phyloP scores from a whole-genome alignment of 768 basidiomycete species.

The Atractiella rhizophila region DNA sequence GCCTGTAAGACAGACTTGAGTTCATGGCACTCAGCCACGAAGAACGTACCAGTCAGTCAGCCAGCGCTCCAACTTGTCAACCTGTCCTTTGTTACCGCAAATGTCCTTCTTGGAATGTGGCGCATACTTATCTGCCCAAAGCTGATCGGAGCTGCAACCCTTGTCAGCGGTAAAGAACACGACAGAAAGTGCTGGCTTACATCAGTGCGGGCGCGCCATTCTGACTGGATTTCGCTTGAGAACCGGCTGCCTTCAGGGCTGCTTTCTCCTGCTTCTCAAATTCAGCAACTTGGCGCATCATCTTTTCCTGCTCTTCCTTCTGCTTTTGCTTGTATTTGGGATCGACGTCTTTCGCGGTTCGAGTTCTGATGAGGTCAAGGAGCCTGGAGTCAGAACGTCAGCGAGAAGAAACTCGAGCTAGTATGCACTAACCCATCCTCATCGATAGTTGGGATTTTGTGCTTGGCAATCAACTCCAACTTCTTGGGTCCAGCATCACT shows the following conservation, averaged over 20 bases:
- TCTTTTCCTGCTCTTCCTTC: constrained; percentile 53
- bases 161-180: constrained; percentile 6
- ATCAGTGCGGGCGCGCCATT: constrained; percentile 8
- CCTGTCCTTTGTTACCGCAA: constrained; percentile 76
- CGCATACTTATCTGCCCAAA: constrained; percentile 92
- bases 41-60: constrained; percentile 50
- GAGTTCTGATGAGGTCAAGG: constrained; percentile 14
- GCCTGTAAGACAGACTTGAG: constrained; percentile 28
- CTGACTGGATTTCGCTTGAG: not conserved
- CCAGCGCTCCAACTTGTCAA: constrained; percentile 75
- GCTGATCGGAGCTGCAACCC: constrained; percentile 31
- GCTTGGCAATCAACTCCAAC: constrained; percentile 59
- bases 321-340: constrained; percentile 57
- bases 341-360: constrained; percentile 28
- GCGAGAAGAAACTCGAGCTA: constrained; percentile 33
- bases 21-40: not conserved
- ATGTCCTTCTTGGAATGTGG: constrained; percentile 67
- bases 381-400: not conserved
- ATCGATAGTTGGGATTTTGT: constrained; percentile 42
- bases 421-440: constrained; percentile 72
- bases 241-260: not conserved
- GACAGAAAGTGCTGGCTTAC: constrained; percentile 14
- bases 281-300: constrained; percentile 21
- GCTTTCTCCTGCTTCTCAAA: not conserved
- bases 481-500: constrained; percentile 69